Conservation (phyloP, 495 filamentous ascomycete genomes). For the Articulospora tetracladia region DNA sequence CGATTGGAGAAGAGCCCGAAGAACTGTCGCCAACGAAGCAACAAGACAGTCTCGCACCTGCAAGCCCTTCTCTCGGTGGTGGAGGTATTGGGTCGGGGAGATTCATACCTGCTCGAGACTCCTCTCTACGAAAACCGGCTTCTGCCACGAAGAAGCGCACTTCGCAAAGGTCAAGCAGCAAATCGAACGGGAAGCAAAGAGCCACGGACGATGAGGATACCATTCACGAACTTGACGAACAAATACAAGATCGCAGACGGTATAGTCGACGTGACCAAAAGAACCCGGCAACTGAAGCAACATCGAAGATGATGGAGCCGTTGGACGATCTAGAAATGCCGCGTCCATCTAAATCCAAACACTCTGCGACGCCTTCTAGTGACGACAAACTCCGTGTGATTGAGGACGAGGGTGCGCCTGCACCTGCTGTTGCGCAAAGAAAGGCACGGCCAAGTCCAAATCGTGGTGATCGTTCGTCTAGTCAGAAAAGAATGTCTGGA, state of each 20-base stretch:
- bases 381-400: slow-evolving; percentile 6
- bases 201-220: slow-evolving; percentile 27
- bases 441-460: slow-evolving; percentile 42
- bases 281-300: slow-evolving; percentile 28
- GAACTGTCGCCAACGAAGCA: slow-evolving; percentile 16
- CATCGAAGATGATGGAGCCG: slow-evolving; percentile 29
- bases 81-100: slow-evolving; percentile 40
- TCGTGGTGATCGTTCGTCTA: slow-evolving; percentile 28
- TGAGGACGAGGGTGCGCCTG: slow-evolving; percentile 59
- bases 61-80: slow-evolving; percentile 26
- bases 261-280: slow-evolving; percentile 22
- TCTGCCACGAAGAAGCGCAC: slow-evolving; percentile 19
- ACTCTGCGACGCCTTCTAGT: slow-evolving; percentile 14
- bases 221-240: slow-evolving; percentile 21
- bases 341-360: slow-evolving; percentile 21
- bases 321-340: slow-evolving; percentile 27
- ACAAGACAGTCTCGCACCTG: not conserved
- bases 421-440: slow-evolving; percentile 59
- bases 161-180: slow-evolving; percentile 18
- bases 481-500: slow-evolving; percentile 35
- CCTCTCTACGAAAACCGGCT: slow-evolving; percentile 58
- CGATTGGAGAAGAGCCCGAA: slow-evolving; percentile 48
- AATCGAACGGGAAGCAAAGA: slow-evolving; percentile 25
- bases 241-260: slow-evolving; percentile 10
- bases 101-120: slow-evolving; percentile 63